Percentiles rank a stretch among this genome's conserved stretches.
These are phyloP conservation scores for Talaromyces nanjingensis DNA, from an alignment of 495 filamentous ascomycete genomes.

Conservation along the genomic window DNA sequence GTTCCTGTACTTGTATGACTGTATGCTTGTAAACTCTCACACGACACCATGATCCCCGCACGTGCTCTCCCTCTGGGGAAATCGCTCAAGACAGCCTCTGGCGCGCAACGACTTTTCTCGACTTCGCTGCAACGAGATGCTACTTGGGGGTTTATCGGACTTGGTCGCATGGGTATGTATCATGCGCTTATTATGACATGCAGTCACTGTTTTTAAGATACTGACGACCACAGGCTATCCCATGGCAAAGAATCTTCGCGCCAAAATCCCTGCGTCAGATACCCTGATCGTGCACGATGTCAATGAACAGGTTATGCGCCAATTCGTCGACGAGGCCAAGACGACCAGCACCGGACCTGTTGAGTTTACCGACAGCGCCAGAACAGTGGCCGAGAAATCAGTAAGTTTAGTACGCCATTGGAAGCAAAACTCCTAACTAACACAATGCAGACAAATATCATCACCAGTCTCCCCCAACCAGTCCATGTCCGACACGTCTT, in stretches of 20 bases:
- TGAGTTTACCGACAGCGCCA: conserved; percentile 48
- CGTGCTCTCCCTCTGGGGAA: conserved; percentile 5
- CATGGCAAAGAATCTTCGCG: conserved; percentile 82
- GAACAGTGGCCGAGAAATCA: conserved; percentile 62
- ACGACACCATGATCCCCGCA: conserved; percentile 7
- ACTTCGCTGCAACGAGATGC: conserved; percentile 45
- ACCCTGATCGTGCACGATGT: conserved; percentile 68
- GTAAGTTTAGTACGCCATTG: conserved; percentile 43
- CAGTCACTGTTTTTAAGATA: conserved; percentile 1
- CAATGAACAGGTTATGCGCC: conserved; percentile 52
- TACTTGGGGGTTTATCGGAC: conserved; percentile 76
- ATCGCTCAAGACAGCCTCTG: background rate
- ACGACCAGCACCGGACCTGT: conserved; percentile 32
- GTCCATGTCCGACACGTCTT: conserved; percentile 72
- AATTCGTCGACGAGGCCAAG: conserved; percentile 55
- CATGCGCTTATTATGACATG: background rate
- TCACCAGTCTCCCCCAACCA: conserved; percentile 77
- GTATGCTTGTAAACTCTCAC: background rate
- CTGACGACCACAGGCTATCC: conserved; percentile 50
- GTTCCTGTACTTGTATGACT: background rate
- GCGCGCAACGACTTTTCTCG: conserved; percentile 43
- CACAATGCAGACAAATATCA: conserved; percentile 55
- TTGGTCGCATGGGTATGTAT: conserved; percentile 77
- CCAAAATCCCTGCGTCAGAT: conserved; percentile 65
- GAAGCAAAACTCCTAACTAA: background rate